Conservation (phyloP, 169 alveolate genomes). For the Cryptosporidium parvum region DNA sequence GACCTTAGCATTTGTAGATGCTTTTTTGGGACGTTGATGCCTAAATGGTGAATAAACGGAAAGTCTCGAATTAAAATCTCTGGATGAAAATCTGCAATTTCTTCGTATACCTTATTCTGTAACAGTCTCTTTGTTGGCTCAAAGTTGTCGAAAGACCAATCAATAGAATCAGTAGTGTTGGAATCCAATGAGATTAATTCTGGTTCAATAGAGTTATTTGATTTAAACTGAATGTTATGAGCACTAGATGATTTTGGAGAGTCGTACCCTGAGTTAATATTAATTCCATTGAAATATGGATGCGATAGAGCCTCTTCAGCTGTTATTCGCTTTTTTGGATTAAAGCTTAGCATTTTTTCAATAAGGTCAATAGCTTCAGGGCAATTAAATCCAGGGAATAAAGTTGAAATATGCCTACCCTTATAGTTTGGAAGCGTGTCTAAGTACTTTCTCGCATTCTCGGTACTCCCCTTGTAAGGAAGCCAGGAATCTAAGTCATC, state of each 20-base stretch:
- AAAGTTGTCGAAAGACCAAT: conserved; percentile 91
- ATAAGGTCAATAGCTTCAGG: conserved; percentile 90
- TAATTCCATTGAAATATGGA: conserved; percentile 88
- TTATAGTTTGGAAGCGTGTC: conserved; percentile 85
- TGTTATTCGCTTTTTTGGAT: conserved; percentile 94
- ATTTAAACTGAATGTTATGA: neutral
- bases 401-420: conserved; percentile 82
- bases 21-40: conserved; percentile 59
- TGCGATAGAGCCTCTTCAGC: conserved; percentile 96
- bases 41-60: conserved; percentile 38
- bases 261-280: neutral
- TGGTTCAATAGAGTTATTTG: neutral
- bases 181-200: neutral
- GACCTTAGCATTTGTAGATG: conserved; percentile 68
- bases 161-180: conserved; percentile 79
- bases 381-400: conserved; percentile 81
- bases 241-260: neutral
- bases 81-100: conserved; percentile 86
- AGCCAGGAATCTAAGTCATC: conserved; percentile 85
- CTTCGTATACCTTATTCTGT: conserved; percentile 86
- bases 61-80: conserved; percentile 79
- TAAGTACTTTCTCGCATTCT: conserved; percentile 85
- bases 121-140: conserved; percentile 88
- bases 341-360: conserved; percentile 90
- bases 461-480: conserved; percentile 83